Evolutionary conservation across 768 basidiomycete species (phyloP).

Genomic region (Hypsizygus marmoreus): DNA sequence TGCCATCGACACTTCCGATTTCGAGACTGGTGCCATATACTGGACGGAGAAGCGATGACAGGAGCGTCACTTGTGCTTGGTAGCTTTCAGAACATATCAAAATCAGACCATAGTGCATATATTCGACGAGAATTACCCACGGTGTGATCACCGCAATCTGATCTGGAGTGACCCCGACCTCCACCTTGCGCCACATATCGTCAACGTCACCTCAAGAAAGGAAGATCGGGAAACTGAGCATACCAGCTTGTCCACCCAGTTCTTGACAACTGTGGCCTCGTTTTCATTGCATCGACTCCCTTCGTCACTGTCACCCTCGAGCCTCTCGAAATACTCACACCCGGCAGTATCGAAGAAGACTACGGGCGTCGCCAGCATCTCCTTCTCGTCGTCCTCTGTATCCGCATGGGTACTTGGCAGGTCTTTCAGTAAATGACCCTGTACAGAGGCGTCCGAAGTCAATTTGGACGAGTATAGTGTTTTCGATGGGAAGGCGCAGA

Average conservation of each 20-base stretch:
- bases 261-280: conserved; percentile 82
- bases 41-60: conserved; percentile 76
- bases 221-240: conserved; percentile 2
- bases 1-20: conserved; percentile 93
- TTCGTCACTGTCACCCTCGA: conserved; percentile 80
- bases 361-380: conserved; percentile 73
- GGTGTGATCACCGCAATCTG: conserved; percentile 92
- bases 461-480: conserved; percentile 78
- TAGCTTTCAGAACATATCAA: conserved; percentile 50
- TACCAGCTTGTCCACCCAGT: conserved; percentile 83
- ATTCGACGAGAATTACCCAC: conserved; percentile 36
- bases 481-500: conserved; percentile 83
- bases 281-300: conserved; percentile 95
- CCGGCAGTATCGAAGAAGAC: conserved; percentile 95
- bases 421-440: conserved; percentile 70
- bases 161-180: conserved; percentile 57
- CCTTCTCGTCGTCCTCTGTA: conserved; percentile 69
- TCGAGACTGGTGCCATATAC: conserved; percentile 72
- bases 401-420: conserved; percentile 53
- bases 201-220: neutral
- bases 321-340: conserved; percentile 88
- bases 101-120: neutral
- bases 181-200: conserved; percentile 41
- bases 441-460: conserved; percentile 70
- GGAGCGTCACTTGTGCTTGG: conserved; percentile 89